These are phyloP conservation scores for Penicillium simplicissimum DNA, from an alignment of 495 filamentous ascomycete species.

Conservation along the genomic window DNA sequence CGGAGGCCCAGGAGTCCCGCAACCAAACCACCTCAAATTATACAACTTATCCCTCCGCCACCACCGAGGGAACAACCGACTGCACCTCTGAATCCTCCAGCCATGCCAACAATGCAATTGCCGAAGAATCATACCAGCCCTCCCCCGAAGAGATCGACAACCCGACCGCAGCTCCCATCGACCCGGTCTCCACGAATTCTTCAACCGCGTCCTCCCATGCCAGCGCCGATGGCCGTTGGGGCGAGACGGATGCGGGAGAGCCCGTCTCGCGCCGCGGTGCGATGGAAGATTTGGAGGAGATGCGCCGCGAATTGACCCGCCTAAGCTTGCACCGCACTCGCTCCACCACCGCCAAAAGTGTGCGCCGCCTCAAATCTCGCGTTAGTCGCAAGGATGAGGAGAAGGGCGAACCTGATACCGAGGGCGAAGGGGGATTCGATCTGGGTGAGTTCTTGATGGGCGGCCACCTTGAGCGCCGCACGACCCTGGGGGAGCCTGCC, in stretches of 20 bases:
- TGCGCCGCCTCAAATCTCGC: slow-evolving; percentile 27
- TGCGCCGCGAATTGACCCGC: slow-evolving; percentile 63
- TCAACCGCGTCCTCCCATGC: slow-evolving; percentile 23
- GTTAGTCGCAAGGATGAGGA: slow-evolving; percentile 39
- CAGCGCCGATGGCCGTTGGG: slow-evolving; percentile 65
- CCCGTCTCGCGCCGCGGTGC: slow-evolving; percentile 62
- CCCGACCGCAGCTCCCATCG: slow-evolving; percentile 15
- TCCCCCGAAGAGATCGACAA: slow-evolving; percentile 10
- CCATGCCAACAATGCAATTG: neutral
- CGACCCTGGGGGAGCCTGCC: slow-evolving; percentile 62
- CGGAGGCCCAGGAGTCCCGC: slow-evolving; percentile 12
- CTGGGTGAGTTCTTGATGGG: slow-evolving; percentile 74
- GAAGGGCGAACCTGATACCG: slow-evolving; percentile 27
- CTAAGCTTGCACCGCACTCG: slow-evolving; percentile 54
- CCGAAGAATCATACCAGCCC: slow-evolving; percentile 1
- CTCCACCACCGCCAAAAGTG: slow-evolving; percentile 31
- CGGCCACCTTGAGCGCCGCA: slow-evolving; percentile 78
- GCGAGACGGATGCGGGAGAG: slow-evolving; percentile 66
- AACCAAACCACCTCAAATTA: neutral
- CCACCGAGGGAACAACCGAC: neutral
- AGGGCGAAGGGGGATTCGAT: slow-evolving; percentile 61
- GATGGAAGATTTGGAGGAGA: slow-evolving; percentile 70
- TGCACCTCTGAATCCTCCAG: neutral
- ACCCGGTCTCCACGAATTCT: slow-evolving; percentile 20
- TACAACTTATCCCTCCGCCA: neutral